These are phyloP conservation scores for Penicillium brevicompactum DNA, from an alignment of 2,329 filamentous ascomycete species.

Conservation along the genomic window DNA sequence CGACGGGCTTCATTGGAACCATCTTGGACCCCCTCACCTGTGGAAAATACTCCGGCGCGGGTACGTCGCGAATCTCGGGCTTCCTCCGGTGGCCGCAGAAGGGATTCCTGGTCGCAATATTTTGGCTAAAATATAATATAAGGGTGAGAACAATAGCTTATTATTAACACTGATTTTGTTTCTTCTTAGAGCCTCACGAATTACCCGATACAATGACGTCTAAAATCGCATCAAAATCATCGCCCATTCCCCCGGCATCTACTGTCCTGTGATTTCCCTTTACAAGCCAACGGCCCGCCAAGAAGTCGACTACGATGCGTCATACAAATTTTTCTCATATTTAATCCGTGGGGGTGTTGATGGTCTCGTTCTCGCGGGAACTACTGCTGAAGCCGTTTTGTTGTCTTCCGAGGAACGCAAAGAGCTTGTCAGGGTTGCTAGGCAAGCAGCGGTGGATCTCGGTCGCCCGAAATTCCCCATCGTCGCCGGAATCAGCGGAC, in stretches of 20 bases:
- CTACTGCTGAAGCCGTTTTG: conserved; percentile 51
- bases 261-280: conserved; percentile 51
- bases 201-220: conserved; percentile 24
- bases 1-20: conserved; percentile 10
- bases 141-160: neutral
- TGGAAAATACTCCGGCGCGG: conserved; percentile 20
- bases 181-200: neutral
- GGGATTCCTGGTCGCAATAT: neutral
- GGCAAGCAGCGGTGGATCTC: conserved; percentile 38
- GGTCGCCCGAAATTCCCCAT: conserved; percentile 41
- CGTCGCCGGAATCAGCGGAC: conserved; percentile 45
- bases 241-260: conserved; percentile 49
- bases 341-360: conserved; percentile 49
- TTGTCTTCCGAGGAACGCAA: conserved; percentile 44
- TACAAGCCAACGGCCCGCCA: conserved; percentile 47
- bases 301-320: conserved; percentile 49
- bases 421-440: neutral
- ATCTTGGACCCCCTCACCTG: conserved; percentile 9
- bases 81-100: conserved; percentile 3
- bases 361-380: conserved; percentile 49
- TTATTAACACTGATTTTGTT: neutral
- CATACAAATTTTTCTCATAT: conserved; percentile 46
- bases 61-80: conserved; percentile 13
- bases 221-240: conserved; percentile 39
- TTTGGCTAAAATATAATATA: neutral